Base-by-base conservation (phyloP, 2,329 filamentous ascomycete genomes). In the Hypoxylon rubiginosum region DNA sequence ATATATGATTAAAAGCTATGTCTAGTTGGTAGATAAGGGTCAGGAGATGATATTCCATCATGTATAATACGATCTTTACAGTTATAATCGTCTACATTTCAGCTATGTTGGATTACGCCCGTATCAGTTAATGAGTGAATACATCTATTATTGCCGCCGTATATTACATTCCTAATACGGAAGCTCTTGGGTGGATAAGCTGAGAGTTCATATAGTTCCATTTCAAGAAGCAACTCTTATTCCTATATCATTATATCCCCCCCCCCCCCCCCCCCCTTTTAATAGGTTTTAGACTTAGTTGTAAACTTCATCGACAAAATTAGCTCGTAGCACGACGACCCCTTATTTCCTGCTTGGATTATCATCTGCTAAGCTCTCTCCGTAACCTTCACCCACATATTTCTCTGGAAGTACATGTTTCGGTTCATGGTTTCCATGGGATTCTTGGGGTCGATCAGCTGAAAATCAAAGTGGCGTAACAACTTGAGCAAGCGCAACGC, bases 401-500 rank as follows among this genome's bases (percentile, higher is more conserved):
- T n/a, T 19, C 56, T 67, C 64, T 72, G 58, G 26, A 71, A 57
- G 36, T 62, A 64, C 26, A 69, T 62, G 10, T 65, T 72, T n/a
- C 46, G 57, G n/a, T 70, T 68, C 17, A 15, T 21, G 15, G 46
- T 56, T 13, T 61, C 46, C 64, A 69, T 70, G 1, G 71, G 64
- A 4, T 68, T 60, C 8, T 39, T 49, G 2, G 66, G 64, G 32
- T 71, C 19, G 5, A 71, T 51, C 1, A 72, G n/a, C 46, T 71
- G 67, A 34, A 72, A 72, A 17, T 73, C 72, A 32, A 73, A 73
- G 9, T 64, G 46, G 5, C 72, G 69, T 32, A 73, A 21, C 26
- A 73, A 15, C 71, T 73, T 39, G 4, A 8, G 28, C 4, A 4
- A 30, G 32, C 11, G 32, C 21, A 19, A 5, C 11, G 10, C 5